Evolutionary conservation across 1,284 basidiomycete species (phyloP), one percentile per base, ranked within the genome.

Genomic region (Cryptococcus hybrid): DNA sequence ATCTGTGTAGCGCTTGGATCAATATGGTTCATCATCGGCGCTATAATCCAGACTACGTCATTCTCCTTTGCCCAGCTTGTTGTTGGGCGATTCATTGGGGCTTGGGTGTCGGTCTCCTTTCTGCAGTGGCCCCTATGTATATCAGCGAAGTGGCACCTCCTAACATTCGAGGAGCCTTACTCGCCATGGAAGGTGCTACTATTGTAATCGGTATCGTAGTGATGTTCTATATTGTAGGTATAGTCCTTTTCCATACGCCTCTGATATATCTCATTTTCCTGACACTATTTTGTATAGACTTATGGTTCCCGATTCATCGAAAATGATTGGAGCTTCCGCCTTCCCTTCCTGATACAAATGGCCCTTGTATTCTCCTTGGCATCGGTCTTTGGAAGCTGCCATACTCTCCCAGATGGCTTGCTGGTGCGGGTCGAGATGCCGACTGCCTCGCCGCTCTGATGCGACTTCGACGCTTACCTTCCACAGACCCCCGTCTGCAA

Each of bases 121-220:
- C 60, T 61, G 71, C 42, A 60, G 73, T 56, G 1, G 71, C 78
- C 9, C 79, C 79, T 34, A 64, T 76, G 35, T 78, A 75, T 60
- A 71, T 78, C 43, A 65, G 75, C 4, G 76, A 78, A 48, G 59
- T 69, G 24, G 58, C 66, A 0, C 64, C 67, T 1, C 69, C 69
- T 0, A 66, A 71, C 47, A 85, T 90, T 9, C 84, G 89, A 57
- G 89, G 88, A 6, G 86, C 86, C 68, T 79, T 90, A 45, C 87
- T 90, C 44, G 86, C 85, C 1, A 80, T 91, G 11, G 88, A 90
- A 69, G 87, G 88, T 65, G 79, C 88, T 11, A 84, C 85, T 4
- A 89, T 90, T 68, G 86, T 86, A 0, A 84, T 87, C 59, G 88
- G 68, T 13, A 63, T 62, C 39, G 54, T 59, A 37, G 36, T 52